Base-by-base conservation (phyloP, 2,329 filamentous ascomycete species). In the Fusarium longipes region DNA sequence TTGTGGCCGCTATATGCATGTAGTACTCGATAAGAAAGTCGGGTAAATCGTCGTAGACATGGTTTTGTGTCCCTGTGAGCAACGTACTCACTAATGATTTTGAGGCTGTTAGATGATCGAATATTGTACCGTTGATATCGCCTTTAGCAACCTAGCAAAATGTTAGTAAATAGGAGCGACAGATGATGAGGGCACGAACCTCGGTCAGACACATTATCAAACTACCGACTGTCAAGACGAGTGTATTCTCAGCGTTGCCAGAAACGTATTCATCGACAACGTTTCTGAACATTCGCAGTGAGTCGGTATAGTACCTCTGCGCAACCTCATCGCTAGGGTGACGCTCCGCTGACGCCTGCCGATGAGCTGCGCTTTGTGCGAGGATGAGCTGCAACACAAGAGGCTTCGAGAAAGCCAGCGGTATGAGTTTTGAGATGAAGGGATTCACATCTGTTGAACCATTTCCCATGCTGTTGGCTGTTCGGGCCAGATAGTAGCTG, bases 1-100 rank as follows among this genome's bases (percentile, higher is more conserved):
- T 83, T 8, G 80, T 77, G 5, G 80, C 77, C 5, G 80, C 78
- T 43, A 81, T 82, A 70, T 84, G 82, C 59, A 81, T 78, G 60
- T 82, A 83, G 36, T 83, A 83, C 68, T 84, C 82, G 43, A 83
- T 77, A 4, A 84, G 77, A 48, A 83, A 83, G 27, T 82, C 78
- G 27, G 78, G 77, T 4, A 84, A 63, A 11, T 81, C 76, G 14
- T 76, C 74, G 3, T 76, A 75, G 5, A 78, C 65, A 5, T 78
- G 73, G 0, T 72, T 63, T 38, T 77, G 73, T 6, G 73, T 74
- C 6, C 77, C 68, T 1, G 70, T 72, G 6, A 82, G 72, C 3
- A 83, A 65, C 4, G 75, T 76, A 10, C 76, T 75, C 11, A 83
- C 63, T 12, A 83, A 68, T 4, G 79, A 78, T 49, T 80, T 80